Percentiles rank a stretch among this genome's conserved stretches.
Evolutionary conservation across 108 stramenopile genomes (phyloP).

Genomic region (Bacterosira constricta): DNA sequence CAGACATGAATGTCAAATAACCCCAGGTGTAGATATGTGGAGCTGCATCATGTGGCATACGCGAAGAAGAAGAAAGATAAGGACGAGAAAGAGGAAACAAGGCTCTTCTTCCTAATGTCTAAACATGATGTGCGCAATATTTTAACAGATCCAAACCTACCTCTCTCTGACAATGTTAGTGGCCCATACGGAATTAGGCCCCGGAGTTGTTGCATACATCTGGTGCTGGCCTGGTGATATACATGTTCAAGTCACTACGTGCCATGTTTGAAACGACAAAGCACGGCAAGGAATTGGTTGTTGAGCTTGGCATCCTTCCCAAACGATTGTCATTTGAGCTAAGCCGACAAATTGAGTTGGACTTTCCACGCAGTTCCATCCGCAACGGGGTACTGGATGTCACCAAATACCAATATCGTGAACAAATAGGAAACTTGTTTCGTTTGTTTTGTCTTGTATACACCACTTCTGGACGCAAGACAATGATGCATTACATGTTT

Average conservation of each 20-base stretch:
- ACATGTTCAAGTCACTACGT: background rate
- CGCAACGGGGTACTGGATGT: background rate
- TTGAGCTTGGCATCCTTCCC: background rate
- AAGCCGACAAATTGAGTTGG: background rate
- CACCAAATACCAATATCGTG: background rate
- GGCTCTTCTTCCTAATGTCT: too few relatives aligned
- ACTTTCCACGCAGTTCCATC: background rate
- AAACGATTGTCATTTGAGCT: background rate
- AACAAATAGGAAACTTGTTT: background rate
- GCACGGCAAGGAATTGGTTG: background rate
- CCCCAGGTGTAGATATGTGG: too few relatives aligned
- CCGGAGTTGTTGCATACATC: background rate
- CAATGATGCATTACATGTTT: background rate
- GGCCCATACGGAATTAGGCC: background rate
- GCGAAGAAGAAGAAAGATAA: too few relatives aligned
- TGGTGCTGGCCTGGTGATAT: background rate
- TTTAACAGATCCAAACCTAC: background rate
- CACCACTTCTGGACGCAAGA: too few relatives aligned
- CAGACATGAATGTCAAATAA: too few relatives aligned
- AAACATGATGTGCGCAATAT: background rate
- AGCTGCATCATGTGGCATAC: too few relatives aligned
- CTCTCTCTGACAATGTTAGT: background rate
- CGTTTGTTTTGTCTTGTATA: background rate
- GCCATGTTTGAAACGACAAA: too few relatives aligned
- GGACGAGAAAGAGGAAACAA: too few relatives aligned